Evolutionary conservation across 257 asterid species (phyloP).

Genomic region (Avicennia marina): DNA sequence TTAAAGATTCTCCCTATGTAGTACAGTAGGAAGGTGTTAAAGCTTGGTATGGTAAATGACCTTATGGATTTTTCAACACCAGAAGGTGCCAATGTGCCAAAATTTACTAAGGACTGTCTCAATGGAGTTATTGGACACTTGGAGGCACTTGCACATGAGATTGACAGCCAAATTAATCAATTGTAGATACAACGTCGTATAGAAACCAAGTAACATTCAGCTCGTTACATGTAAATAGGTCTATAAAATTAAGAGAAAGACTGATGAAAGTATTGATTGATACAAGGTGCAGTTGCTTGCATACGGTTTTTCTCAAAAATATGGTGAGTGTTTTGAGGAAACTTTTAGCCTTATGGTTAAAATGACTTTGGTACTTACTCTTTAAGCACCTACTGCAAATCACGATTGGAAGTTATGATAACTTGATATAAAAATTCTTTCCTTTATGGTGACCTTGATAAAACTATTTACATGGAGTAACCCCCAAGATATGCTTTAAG

Average conservation of each 20-base stretch:
- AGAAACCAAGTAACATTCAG: too few relatives aligned
- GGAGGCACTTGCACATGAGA: too few relatives aligned
- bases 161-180: too few relatives aligned
- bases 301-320: slow-evolving; percentile 13
- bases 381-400: neutral
- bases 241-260: neutral
- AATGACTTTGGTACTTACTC: neutral
- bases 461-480: neutral
- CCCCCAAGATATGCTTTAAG: neutral
- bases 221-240: slow-evolving; percentile 16
- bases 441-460: neutral
- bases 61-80: too few relatives aligned
- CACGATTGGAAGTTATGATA: neutral
- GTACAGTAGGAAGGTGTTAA: too few relatives aligned
- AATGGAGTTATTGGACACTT: too few relatives aligned
- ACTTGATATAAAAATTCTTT: slow-evolving; percentile 12
- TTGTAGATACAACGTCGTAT: too few relatives aligned
- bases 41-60: too few relatives aligned
- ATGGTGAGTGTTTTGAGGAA: slow-evolving; percentile 15
- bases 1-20: too few relatives aligned
- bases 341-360: slow-evolving; percentile 13
- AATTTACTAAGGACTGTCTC: too few relatives aligned
- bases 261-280: neutral
- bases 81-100: too few relatives aligned
- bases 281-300: slow-evolving; percentile 12